phyloP scores from a whole-genome alignment of 441 rosid species.

The Eutrema salsugineum region DNA sequence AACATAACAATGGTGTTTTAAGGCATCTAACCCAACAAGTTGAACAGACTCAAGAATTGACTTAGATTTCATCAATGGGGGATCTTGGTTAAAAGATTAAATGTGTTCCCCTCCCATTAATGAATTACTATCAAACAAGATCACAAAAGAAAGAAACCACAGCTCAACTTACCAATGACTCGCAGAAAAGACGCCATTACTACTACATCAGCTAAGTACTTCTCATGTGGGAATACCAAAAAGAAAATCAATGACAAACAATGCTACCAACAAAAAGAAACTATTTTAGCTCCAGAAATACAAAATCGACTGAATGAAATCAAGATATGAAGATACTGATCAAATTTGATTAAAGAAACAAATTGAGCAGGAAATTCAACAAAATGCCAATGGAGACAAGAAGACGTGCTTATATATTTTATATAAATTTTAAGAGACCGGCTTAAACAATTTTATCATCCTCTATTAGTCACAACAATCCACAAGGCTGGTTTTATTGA shows the following conservation, averaged over 20 bases:
- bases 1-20: not conserved
- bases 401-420: conserved; percentile 23
- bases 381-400: not conserved
- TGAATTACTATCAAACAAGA: not conserved
- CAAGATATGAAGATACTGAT: not conserved
- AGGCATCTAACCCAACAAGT: not conserved
- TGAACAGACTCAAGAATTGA: not conserved
- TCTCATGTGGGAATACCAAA: conserved; percentile 24
- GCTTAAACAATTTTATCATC: not conserved
- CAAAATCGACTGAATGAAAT: not conserved
- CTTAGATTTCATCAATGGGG: not conserved
- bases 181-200: conserved; percentile 28
- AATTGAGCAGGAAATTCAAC: not conserved
- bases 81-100: not conserved
- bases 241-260: not conserved
- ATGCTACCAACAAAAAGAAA: not conserved
- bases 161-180: conserved; percentile 29
- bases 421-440: not conserved
- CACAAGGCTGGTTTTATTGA: conserved; percentile 13
- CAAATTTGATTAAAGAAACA: no score
- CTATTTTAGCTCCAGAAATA: not conserved
- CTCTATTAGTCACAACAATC: not conserved
- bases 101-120: not conserved
- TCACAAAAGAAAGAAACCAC: not conserved
- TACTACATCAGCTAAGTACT: not conserved